phyloP scores from a whole-genome alignment of 2,329 filamentous ascomycete species.

The Beauveria medogensis region DNA sequence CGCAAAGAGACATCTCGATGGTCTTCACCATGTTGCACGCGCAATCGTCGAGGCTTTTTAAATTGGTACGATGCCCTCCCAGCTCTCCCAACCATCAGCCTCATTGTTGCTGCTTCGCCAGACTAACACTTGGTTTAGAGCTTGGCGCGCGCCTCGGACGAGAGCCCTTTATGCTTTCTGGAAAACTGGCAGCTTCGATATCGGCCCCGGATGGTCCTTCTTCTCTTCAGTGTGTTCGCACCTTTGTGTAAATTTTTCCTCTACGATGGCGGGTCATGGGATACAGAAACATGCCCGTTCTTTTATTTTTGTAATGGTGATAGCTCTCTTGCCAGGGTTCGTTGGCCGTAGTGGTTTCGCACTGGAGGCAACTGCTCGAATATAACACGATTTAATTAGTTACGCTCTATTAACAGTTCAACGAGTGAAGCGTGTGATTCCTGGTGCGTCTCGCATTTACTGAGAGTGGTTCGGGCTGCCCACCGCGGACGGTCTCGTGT shows the following conservation, averaged over 20 bases:
- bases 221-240: background rate
- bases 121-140: background rate
- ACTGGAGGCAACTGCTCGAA: background rate
- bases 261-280: constrained; percentile 6
- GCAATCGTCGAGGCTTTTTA: constrained; percentile 20
- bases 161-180: background rate
- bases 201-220: background rate
- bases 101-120: background rate
- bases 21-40: constrained; percentile 20
- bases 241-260: background rate
- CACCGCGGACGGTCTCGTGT: too few species aligned
- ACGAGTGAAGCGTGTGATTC: background rate
- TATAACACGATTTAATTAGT: background rate
- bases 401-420: too few species aligned
- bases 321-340: background rate
- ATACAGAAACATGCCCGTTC: background rate
- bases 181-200: background rate
- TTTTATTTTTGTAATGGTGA: background rate
- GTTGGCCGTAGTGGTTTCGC: background rate
- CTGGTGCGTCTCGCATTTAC: background rate
- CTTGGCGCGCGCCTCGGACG: background rate
- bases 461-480: too few species aligned
- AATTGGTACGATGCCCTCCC: constrained; percentile 10
- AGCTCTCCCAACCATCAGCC: background rate
- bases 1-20: constrained; percentile 27